These are phyloP conservation scores for Chalara sp. DNA, from an alignment of 2,329 filamentous ascomycete species.

Conservation along the genomic window DNA sequence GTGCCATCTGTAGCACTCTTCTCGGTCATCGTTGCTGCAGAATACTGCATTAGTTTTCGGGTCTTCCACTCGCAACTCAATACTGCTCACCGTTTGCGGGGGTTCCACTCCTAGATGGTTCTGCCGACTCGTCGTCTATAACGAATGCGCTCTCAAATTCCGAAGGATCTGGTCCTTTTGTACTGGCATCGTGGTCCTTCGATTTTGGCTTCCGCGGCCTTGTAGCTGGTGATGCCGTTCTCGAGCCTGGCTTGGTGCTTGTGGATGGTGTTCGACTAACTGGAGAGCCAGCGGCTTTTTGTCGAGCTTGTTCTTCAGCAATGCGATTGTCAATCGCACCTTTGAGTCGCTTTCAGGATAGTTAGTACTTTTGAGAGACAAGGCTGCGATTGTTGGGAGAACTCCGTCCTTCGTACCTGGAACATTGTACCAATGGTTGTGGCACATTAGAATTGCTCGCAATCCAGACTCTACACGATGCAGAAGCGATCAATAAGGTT, in stretches of 20 bases:
- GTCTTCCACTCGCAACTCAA: too few species aligned
- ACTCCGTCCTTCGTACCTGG: constrained; percentile 17
- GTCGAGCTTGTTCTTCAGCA: constrained; percentile 80
- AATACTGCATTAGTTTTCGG: too few species aligned
- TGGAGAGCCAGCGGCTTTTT: constrained; percentile 34
- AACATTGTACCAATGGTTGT: constrained; percentile 20
- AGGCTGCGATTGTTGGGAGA: constrained; percentile 10
- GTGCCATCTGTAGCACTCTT: constrained; percentile 21
- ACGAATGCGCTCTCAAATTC: constrained; percentile 84
- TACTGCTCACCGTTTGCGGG: constrained; percentile 36
- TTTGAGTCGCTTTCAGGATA: constrained; percentile 59
- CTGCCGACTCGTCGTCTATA: constrained; percentile 73
- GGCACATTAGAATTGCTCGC: too few species aligned
- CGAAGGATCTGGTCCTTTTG: constrained; percentile 62
- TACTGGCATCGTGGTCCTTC: constrained; percentile 21
- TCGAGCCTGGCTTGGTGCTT: constrained; percentile 16
- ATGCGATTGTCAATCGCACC: constrained; percentile 82
- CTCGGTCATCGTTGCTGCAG: constrained; percentile 12
- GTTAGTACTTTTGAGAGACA: constrained; percentile 1
- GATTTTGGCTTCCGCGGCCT: constrained; percentile 19
- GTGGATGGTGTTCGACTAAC: constrained; percentile 36
- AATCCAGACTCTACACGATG: too few species aligned
- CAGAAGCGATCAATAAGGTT: too few species aligned
- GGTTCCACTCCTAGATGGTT: constrained; percentile 54
- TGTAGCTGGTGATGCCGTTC: constrained; percentile 21